Evolutionary conservation across 495 filamentous ascomycete species (phyloP).

Genomic region (Penicillium taxi): DNA sequence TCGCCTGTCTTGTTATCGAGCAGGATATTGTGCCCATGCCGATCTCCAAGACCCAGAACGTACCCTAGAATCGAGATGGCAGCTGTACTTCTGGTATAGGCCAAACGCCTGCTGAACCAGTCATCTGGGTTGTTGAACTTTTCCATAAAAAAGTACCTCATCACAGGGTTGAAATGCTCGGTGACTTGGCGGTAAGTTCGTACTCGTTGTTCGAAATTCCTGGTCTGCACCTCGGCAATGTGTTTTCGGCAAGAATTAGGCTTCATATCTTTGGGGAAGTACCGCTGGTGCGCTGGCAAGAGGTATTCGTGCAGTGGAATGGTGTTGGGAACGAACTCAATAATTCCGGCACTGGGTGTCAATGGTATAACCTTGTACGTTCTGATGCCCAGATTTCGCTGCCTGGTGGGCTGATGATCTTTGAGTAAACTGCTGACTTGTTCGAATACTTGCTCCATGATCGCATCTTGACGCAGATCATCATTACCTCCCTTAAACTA

Average conservation of each 20-base stretch:
- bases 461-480: slow-evolving; percentile 95
- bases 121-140: slow-evolving; percentile 89
- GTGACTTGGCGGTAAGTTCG: slow-evolving; percentile 63
- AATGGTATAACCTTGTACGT: slow-evolving; percentile 96
- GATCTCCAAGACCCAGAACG: slow-evolving; percentile 88
- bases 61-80: slow-evolving; percentile 93
- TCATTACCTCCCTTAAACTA: slow-evolving; percentile 89
- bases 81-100: slow-evolving; percentile 87
- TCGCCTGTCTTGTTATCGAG: slow-evolving; percentile 86
- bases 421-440: slow-evolving; percentile 86
- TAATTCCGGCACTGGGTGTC: slow-evolving; percentile 75
- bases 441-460: slow-evolving; percentile 99
- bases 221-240: slow-evolving; percentile 62
- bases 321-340: slow-evolving; percentile 93
- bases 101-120: slow-evolving; percentile 80
- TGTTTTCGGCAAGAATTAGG: slow-evolving; percentile 63
- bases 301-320: slow-evolving; percentile 84
- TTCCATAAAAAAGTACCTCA: slow-evolving; percentile 96
- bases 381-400: slow-evolving; percentile 78
- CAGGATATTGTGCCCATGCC: slow-evolving; percentile 94
- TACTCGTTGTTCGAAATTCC: slow-evolving; percentile 62
- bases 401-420: slow-evolving; percentile 74
- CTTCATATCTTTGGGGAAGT: slow-evolving; percentile 80
- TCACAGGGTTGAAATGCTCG: slow-evolving; percentile 81
- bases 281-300: slow-evolving; percentile 79